Conservation (phyloP, 108 stramenopile species). For the Craspedostauros australis region DNA sequence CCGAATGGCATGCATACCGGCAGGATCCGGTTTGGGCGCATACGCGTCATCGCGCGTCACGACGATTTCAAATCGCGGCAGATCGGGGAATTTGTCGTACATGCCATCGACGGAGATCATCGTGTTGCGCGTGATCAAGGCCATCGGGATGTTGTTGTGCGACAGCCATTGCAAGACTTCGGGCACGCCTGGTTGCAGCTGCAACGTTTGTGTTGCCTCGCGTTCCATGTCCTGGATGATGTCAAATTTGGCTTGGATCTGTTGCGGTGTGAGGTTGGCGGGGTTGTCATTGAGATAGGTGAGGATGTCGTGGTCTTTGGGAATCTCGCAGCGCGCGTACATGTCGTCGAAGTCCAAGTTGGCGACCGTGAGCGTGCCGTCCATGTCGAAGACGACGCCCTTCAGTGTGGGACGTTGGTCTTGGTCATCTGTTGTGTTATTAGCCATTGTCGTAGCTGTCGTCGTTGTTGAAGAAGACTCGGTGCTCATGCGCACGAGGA, state of each 20-base stretch:
- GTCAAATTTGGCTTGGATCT: background rate
- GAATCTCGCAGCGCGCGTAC: constrained; percentile 28
- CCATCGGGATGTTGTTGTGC: constrained; percentile 26
- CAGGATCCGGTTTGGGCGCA: constrained; percentile 40
- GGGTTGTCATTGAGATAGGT: constrained; percentile 5
- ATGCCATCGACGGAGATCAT: constrained; percentile 13
- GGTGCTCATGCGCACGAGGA: too few relatives aligned
- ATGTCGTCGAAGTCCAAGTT: constrained; percentile 38
- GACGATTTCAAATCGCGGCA: constrained; percentile 12
- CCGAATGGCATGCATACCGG: constrained; percentile 21
- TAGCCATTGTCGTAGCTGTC: too few relatives aligned
- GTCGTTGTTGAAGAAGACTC: too few relatives aligned
- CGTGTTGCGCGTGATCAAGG: constrained; percentile 46
- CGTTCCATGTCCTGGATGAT: constrained; percentile 50
- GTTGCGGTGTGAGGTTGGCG: background rate
- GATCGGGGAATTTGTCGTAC: background rate
- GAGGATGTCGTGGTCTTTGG: constrained; percentile 26
- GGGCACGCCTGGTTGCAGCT: constrained; percentile 33
- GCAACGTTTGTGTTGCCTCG: constrained; percentile 23
- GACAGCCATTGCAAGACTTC: constrained; percentile 27
- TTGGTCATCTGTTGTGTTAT: too few relatives aligned
- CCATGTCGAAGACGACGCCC: constrained; percentile 55
- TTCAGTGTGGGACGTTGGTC: constrained; percentile 21
- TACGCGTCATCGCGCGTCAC: constrained; percentile 24
- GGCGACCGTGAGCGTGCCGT: constrained; percentile 40